Percentiles rank a stretch among this genome's conserved stretches.
phyloP scores from a whole-genome alignment of 176 grass and related monocot genomes.

The Zoysia japonica region DNA sequence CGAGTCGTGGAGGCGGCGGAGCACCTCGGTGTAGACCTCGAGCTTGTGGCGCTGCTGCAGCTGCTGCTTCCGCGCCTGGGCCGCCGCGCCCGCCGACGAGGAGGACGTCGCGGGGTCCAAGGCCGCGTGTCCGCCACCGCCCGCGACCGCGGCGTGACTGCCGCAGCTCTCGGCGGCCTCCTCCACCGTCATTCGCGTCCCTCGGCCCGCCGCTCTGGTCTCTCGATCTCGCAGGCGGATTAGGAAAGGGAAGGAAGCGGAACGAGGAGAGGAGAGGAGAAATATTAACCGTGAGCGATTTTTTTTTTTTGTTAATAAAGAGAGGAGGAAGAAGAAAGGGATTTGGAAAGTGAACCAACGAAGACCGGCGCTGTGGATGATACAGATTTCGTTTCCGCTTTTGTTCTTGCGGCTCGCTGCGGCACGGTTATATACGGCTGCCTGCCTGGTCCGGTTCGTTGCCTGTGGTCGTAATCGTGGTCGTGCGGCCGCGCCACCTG shows the following conservation, averaged over 20 bases:
- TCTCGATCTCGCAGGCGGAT: conserved; percentile 27
- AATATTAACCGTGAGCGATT: conserved; percentile 30
- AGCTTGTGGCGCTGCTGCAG: conserved; percentile 64
- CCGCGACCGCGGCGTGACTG: conserved; percentile 41
- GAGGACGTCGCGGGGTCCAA: background rate
- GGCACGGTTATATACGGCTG: too few species aligned
- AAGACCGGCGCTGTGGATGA: background rate
- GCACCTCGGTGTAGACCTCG: conserved; percentile 68
- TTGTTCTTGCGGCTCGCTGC: background rate
- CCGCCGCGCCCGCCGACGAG: conserved; percentile 21
- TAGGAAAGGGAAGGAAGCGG: background rate
- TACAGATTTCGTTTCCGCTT: conserved; percentile 1
- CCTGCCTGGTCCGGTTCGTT: too few species aligned
- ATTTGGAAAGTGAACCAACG: background rate
- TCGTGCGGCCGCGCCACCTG: too few species aligned
- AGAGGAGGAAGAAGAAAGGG: background rate
- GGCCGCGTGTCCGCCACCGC: background rate
- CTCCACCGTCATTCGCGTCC: conserved; percentile 54
- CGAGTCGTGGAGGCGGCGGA: conserved; percentile 49
- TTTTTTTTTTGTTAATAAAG: background rate
- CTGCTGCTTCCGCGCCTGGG: conserved; percentile 54
- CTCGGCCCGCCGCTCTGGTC: conserved; percentile 17
- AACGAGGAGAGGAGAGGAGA: background rate
- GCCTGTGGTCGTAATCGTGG: too few species aligned
- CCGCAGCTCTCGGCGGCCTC: conserved; percentile 70